Evolutionary conservation across 148 eudicot species (phyloP), one percentile per base, ranked within the genome.

Genomic region (Chenopodium formosanum): DNA sequence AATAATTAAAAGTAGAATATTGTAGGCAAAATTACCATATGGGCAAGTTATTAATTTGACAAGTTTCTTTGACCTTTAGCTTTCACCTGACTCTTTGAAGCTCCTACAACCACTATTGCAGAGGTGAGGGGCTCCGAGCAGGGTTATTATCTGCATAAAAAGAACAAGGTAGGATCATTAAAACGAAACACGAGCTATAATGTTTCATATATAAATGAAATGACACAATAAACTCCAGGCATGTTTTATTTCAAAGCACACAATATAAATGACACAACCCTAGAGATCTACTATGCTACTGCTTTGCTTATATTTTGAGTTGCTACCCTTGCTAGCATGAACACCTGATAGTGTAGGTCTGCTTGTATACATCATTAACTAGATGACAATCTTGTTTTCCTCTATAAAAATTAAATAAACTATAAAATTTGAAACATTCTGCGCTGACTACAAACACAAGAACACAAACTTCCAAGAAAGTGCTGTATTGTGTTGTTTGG

Each of bases 81-180:
- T 74, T 78, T 20, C 73, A 46, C 84, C 79, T 60, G 53, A 53
- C 56, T 34, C 53, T 80, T 80, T 60, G 73, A 74, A 85, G 79
- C 84, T 81, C 87, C 82, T 78, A 46, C 71, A 27, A 68, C 82
- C 84, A 53, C 87, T 62, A 69, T 63, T 50, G 32, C 78, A 77
- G 68, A 78, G 82, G 76, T 37, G 31, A 85, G 81, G 74, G 79
- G 79, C 82, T 81, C 25, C 62, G 63, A 77, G 87, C 79, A 78
- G 70, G 70, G 20, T 46, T 77, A 67, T 64, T 81, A 70, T 27
- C 77, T 74, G 77, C 84, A 85, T 47, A 81, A 81, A 29, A 81
- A 56, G 37, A 53, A 12, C 60, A 78, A 65, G 22, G 44, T 74
- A 27, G 73, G n/a, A 46, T 58, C 13, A n/a, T 19, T 12, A 10